Conservation (phyloP, 2,329 filamentous ascomycete species). For the Zopfia rhizophila region DNA sequence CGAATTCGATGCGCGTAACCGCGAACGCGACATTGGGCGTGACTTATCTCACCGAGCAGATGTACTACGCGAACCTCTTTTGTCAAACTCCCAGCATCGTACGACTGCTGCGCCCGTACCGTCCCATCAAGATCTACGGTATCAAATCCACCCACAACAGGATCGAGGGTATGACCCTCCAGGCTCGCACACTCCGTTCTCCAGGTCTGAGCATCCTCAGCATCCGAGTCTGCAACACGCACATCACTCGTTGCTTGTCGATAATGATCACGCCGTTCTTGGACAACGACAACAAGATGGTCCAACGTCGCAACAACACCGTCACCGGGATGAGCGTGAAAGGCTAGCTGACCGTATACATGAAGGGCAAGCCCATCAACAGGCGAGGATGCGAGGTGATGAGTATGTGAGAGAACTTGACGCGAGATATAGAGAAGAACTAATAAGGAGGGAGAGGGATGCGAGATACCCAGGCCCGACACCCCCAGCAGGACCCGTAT, state of each 20-base stretch:
- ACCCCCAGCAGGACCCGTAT: constrained; percentile 7
- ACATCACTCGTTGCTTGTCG: constrained; percentile 41
- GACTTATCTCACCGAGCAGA: constrained; percentile 45
- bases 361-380: constrained; percentile 36
- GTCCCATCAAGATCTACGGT: constrained; percentile 43
- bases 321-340: constrained; percentile 31
- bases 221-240: constrained; percentile 44
- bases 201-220: constrained; percentile 39
- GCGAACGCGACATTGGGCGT: constrained; percentile 44
- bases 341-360: constrained; percentile 41
- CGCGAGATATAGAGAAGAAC: constrained; percentile 16
- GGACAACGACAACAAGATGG: constrained; percentile 42
- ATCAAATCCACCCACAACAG: constrained; percentile 33
- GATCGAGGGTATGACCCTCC: constrained; percentile 41
- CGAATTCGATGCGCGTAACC: constrained; percentile 42
- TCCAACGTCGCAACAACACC: constrained; percentile 32
- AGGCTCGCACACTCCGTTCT: constrained; percentile 48
- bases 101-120: constrained; percentile 24
- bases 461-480: constrained; percentile 1
- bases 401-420: constrained; percentile 16
- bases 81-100: constrained; percentile 27
- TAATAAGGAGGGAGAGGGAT: constrained; percentile 16
- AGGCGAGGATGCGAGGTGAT: constrained; percentile 24
- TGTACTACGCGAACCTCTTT: too few relatives aligned
- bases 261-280: constrained; percentile 37